Evolutionary conservation across 305 asterid species (phyloP).

Genomic region (Solanum hybrid): DNA sequence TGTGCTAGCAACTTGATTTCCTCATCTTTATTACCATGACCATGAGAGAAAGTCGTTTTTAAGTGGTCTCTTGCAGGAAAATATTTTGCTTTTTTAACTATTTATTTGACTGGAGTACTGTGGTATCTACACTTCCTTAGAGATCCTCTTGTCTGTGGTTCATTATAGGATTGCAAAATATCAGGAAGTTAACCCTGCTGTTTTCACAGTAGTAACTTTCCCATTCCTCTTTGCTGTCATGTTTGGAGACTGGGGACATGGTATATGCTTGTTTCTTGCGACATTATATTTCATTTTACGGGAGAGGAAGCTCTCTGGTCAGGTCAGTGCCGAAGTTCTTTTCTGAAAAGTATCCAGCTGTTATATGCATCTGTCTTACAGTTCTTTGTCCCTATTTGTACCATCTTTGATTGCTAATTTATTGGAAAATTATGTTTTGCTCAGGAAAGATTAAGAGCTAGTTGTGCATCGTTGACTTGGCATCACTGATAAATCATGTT

Average conservation of each 20-base stretch:
- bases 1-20: not conserved
- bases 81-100: not conserved
- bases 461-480: not conserved
- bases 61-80: not conserved
- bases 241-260: slow-evolving; percentile 53
- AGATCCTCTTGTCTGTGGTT: not conserved
- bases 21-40: not conserved
- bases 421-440: not conserved
- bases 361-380: not conserved
- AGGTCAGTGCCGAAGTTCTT: slow-evolving; percentile 21
- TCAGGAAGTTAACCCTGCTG: slow-evolving; percentile 48
- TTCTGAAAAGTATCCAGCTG: not conserved
- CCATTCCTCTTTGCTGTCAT: slow-evolving; percentile 46
- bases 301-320: slow-evolving; percentile 36
- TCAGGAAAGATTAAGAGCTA: not conserved
- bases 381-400: not conserved
- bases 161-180: slow-evolving; percentile 37
- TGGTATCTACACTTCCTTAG: slow-evolving; percentile 8
- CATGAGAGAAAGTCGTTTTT: not conserved
- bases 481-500: not conserved
- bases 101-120: slow-evolving; percentile 6
- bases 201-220: slow-evolving; percentile 38
- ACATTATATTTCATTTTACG: slow-evolving; percentile 28
- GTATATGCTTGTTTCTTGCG: slow-evolving; percentile 38
- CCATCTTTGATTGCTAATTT: not conserved